A percentile compares a stretch with the other conserved stretches of the same genome.
Conservation (phyloP, 805 yeast species). For the Candida vaughaniae region DNA sequence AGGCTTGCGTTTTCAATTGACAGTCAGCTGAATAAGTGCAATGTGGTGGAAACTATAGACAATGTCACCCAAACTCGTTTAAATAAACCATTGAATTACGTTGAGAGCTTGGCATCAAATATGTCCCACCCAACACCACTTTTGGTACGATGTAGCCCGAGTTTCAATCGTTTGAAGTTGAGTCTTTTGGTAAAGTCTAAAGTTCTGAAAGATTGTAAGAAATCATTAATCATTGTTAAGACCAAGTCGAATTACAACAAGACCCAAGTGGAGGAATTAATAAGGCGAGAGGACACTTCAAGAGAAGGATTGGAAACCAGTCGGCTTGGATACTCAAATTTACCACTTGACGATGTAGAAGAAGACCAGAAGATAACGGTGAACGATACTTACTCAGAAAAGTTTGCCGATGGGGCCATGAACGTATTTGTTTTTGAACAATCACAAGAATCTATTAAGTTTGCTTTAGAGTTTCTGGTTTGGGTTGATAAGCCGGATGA, state of each 20-base stretch:
- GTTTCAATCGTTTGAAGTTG: conserved; percentile 25
- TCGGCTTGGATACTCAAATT: conserved; percentile 20
- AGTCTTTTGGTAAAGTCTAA: conserved; percentile 23
- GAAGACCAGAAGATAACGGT: conserved; percentile 23
- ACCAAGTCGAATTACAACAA: conserved; percentile 15
- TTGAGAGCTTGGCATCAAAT: conserved; percentile 19
- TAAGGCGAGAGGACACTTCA: neutral
- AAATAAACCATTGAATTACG: conserved; percentile 22
- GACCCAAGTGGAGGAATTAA: neutral
- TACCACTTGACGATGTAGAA: conserved; percentile 15
- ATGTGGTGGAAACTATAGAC: no score
- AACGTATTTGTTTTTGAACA: conserved; percentile 27
- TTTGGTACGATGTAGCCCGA: conserved; percentile 26
- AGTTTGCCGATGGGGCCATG: conserved; percentile 17
- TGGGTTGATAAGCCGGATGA: conserved; percentile 22
- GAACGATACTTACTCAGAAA: conserved; percentile 24
- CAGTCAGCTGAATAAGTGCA: no score
- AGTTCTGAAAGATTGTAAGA: conserved; percentile 5
- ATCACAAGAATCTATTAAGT: conserved; percentile 10
- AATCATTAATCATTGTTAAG: conserved; percentile 33
- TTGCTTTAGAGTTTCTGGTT: conserved; percentile 23
- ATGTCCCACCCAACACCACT: conserved; percentile 22
- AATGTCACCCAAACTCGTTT: no score
- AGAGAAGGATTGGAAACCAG: conserved; percentile 24
- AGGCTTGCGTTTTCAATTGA: conserved; percentile 21